phyloP scores from a whole-genome alignment of 116 monocot species.

The Cymodocea nodosa region DNA sequence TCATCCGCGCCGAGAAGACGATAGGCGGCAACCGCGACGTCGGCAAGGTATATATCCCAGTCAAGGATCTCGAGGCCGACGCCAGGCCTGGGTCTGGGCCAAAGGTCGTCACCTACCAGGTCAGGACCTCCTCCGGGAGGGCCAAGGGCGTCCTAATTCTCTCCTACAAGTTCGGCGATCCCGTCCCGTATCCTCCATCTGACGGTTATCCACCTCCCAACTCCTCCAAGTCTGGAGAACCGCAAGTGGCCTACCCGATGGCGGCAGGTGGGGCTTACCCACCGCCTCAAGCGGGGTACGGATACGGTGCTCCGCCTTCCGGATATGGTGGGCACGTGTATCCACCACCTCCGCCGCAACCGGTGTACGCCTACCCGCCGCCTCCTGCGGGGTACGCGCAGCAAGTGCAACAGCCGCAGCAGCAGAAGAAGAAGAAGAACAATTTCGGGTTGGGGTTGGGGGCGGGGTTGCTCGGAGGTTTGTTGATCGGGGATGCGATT shows the following conservation, averaged over 20 bases:
- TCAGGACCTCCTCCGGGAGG: constrained; percentile 27
- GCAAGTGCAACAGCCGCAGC: constrained; percentile 10
- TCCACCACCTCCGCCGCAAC: not conserved
- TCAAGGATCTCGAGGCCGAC: constrained; percentile 37
- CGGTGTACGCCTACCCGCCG: no score
- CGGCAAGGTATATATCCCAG: constrained; percentile 59
- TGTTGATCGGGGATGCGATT: constrained; percentile 43
- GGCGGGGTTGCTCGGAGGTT: constrained; percentile 47
- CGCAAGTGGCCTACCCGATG: not conserved
- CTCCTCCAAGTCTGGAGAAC: not conserved
- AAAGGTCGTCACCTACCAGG: constrained; percentile 58
- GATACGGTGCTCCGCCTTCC: not conserved
- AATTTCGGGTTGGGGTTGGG: constrained; percentile 42
- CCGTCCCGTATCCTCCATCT: not conserved
- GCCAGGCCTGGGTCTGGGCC: not conserved
- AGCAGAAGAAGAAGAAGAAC: constrained; percentile 36
- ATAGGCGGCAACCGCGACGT: constrained; percentile 82
- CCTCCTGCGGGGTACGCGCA: no score
- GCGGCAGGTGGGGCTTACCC: not conserved
- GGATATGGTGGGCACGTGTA: no score
- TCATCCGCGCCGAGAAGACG: constrained; percentile 39
- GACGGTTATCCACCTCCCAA: not conserved
- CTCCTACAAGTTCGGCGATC: constrained; percentile 40
- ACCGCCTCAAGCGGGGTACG: constrained; percentile 5
- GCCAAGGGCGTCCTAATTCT: constrained; percentile 35